These are phyloP conservation scores for Solanum neorickii DNA, from an alignment of 257 asterid species.

Conservation along the genomic window DNA sequence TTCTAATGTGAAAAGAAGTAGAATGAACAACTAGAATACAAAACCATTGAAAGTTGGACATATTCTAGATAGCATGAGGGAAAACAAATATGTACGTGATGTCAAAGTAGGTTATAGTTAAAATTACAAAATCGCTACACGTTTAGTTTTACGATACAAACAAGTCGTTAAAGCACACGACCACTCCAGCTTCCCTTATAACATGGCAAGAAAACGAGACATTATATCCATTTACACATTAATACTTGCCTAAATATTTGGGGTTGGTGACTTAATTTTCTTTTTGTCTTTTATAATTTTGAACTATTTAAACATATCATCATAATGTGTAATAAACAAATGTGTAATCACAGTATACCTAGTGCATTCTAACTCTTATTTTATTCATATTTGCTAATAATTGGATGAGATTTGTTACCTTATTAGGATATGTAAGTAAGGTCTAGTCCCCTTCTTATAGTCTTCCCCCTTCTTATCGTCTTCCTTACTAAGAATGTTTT, in stretches of 20 bases:
- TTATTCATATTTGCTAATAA: neutral
- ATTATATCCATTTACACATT: neutral
- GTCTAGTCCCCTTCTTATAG: neutral
- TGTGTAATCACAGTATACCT: neutral
- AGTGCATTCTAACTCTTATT: neutral
- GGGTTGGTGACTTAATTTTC: neutral
- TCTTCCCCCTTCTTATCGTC: neutral
- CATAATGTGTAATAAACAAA: neutral
- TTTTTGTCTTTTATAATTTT: neutral
- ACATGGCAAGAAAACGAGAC: neutral
- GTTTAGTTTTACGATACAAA: neutral
- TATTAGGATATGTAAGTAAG: neutral
- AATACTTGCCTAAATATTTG: neutral
- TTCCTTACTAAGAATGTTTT: neutral
- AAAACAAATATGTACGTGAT: too few relatives aligned
- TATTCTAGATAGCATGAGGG: neutral
- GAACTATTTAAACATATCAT: neutral
- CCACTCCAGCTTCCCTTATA: neutral
- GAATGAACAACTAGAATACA: neutral
- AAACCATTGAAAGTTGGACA: neutral
- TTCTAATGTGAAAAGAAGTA: neutral
- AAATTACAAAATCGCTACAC: neutral
- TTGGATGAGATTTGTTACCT: neutral
- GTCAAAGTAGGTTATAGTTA: too few relatives aligned
- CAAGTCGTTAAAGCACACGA: neutral